Conservation (phyloP, 148 eudicot species). For the Simmondsia chinensis region DNA sequence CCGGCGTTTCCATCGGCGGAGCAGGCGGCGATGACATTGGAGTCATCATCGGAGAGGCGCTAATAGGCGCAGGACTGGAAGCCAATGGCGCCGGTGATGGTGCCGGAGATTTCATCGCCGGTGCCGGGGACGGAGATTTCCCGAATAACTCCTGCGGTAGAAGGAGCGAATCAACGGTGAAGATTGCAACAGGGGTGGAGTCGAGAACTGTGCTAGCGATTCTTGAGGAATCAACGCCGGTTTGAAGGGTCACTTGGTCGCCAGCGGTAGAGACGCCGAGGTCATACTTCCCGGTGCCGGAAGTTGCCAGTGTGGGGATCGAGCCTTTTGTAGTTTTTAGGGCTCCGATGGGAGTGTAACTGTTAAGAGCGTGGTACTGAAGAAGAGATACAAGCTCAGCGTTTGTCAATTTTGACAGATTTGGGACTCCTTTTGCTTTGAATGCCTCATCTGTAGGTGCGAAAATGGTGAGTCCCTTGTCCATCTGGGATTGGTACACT, state of each 20-base stretch:
- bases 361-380: constrained; percentile 53
- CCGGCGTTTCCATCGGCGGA: constrained; percentile 21
- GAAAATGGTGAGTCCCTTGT: constrained; percentile 57
- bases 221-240: constrained; percentile 25
- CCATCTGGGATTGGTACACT: constrained; percentile 26
- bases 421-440: constrained; percentile 40
- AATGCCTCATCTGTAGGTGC: constrained; percentile 80
- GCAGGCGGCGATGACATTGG: constrained; percentile 10
- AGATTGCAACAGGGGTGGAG: constrained; percentile 31
- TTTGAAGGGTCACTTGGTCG: constrained; percentile 26
- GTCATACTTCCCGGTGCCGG: constrained; percentile 42
- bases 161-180: constrained; percentile 54
- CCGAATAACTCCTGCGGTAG: constrained; percentile 47
- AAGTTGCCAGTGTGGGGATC: constrained; percentile 46
- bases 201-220: constrained; percentile 20
- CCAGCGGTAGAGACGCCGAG: constrained; percentile 19
- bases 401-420: constrained; percentile 38
- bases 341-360: constrained; percentile 52
- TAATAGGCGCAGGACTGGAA: constrained; percentile 6
- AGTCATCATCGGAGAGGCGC: neutral
- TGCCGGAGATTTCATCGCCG: constrained; percentile 32
- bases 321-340: constrained; percentile 35
- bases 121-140: constrained; percentile 36
- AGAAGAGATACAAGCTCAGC: constrained; percentile 55
- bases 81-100: constrained; percentile 11